Evolutionary conservation across 2,329 filamentous ascomycete genomes (phyloP).

Genomic region (Mycosphaerella sp.): DNA sequence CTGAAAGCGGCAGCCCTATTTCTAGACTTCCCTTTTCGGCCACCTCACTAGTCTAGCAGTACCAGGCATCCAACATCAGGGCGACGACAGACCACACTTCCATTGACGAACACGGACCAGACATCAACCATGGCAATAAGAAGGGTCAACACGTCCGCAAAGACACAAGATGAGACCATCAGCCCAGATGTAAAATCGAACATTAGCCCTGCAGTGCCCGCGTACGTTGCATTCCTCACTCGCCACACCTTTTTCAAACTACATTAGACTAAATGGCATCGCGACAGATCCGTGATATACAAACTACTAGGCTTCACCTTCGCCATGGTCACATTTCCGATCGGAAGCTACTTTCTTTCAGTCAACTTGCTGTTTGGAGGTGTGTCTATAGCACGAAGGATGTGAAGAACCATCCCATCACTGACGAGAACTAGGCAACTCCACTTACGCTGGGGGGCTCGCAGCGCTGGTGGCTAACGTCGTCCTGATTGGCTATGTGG

Average conservation of each 20-base stretch:
- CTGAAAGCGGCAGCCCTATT: slow-evolving; percentile 3
- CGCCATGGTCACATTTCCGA: slow-evolving; percentile 82
- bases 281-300: slow-evolving; percentile 68
- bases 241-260: background rate
- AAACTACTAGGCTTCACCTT: slow-evolving; percentile 88
- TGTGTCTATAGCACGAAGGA: slow-evolving; percentile 36
- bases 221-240: slow-evolving; percentile 47
- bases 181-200: slow-evolving; percentile 50
- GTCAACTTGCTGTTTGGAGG: slow-evolving; percentile 72
- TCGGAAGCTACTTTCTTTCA: slow-evolving; percentile 81
- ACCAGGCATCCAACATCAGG: background rate
- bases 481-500: slow-evolving; percentile 80
- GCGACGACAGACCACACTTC: background rate
- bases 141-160: slow-evolving; percentile 60
- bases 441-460: slow-evolving; percentile 75
- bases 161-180: slow-evolving; percentile 45
- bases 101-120: background rate
- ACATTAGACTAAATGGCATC: background rate
- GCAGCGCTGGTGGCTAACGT: slow-evolving; percentile 89
- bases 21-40: background rate
- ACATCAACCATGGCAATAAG: slow-evolving; percentile 57
- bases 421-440: slow-evolving; percentile 58
- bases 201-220: slow-evolving; percentile 75
- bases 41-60: no score
- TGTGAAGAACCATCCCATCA: background rate